Evolutionary conservation across 441 rosid genomes (phyloP), one percentile per base, ranked within the genome.

Genomic region (Dalechampia spathulata): DNA sequence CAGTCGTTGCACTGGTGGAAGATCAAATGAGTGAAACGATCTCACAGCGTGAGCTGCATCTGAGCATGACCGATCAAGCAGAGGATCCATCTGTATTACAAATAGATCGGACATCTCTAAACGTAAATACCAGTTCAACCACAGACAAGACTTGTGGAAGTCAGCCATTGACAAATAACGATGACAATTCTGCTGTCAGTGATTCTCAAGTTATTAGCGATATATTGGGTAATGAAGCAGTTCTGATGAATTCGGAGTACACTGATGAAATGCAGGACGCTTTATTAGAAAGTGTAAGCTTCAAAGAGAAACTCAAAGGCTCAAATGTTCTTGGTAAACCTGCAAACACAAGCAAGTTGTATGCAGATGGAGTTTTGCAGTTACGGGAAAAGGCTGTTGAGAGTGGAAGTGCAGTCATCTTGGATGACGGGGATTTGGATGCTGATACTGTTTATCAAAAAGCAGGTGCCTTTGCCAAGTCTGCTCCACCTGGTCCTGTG

Each of bases 341-440:
- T 23, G 52, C 61, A 49, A 64, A 58, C 15, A 36, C 45, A 39
- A 36, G 32, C 36, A 36, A 61, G 39, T 67, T 64, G 58, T 60
- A 72, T 58, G 41, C 71, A 1, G 78, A 71, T 43, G 75, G 72
- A 63, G 70, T 86, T 52, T 38, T 78, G 45, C 62, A 53, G 49
- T 72, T 86, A 61, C 63, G 72, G 78, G 77, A 72, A 49, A 67
- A 81, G 67, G 95, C 96, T 50, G 75, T 92, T 26, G 93, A 88
- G 51, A 70, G 58, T 36, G 94, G 96, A 54, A 63, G 61, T 66
- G 98, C 96, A 0, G 49, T 83, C 38, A 69, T 82, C 28, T 70
- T 86, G 62, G 81, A 63, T 40, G 67, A 64, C 45, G 69, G 59
- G 25, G 46, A 64, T 49, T 73, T 84, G 70, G 85, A 88, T 25